Evolutionary conservation across 148 eudicot species (phyloP).

Genomic region (Agrostemma githago): DNA sequence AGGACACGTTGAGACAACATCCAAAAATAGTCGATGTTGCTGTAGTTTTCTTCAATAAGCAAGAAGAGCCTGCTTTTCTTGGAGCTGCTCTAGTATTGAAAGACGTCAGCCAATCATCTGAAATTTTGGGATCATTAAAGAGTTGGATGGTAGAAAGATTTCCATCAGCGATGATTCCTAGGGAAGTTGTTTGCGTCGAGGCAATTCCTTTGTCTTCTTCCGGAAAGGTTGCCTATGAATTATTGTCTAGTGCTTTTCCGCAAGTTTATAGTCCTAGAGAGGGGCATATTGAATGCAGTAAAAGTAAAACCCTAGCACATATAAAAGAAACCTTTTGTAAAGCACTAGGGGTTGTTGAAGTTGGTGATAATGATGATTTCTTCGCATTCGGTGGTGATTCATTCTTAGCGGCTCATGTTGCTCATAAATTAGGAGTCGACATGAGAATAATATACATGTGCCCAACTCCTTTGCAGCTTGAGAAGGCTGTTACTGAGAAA

Average conservation of each 20-base stretch:
- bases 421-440: slow-evolving; percentile 68
- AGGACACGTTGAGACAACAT: slow-evolving; percentile 54
- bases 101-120: slow-evolving; percentile 19
- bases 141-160: slow-evolving; percentile 63
- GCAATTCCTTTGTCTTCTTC: slow-evolving; percentile 64
- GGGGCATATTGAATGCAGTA: slow-evolving; percentile 26
- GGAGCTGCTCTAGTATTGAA: slow-evolving; percentile 59
- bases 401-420: slow-evolving; percentile 68
- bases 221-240: slow-evolving; percentile 67
- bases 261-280: slow-evolving; percentile 14
- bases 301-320: slow-evolving; percentile 29
- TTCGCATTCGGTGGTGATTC: slow-evolving; percentile 86
- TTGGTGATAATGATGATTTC: slow-evolving; percentile 62
- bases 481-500: slow-evolving; percentile 44
- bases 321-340: slow-evolving; percentile 69
- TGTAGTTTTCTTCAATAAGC: slow-evolving; percentile 44
- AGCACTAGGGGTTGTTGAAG: slow-evolving; percentile 52
- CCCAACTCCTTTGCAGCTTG: slow-evolving; percentile 68
- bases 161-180: slow-evolving; percentile 69
- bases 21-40: slow-evolving; percentile 62
- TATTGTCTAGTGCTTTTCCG: slow-evolving; percentile 34
- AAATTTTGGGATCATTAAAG: slow-evolving; percentile 39
- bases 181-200: slow-evolving; percentile 36
- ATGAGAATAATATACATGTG: slow-evolving; percentile 71
- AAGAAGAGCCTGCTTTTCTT: slow-evolving; percentile 46